Base-by-base conservation (phyloP, 208 protist genomes). In the Trypanosoma platydactyli region DNA sequence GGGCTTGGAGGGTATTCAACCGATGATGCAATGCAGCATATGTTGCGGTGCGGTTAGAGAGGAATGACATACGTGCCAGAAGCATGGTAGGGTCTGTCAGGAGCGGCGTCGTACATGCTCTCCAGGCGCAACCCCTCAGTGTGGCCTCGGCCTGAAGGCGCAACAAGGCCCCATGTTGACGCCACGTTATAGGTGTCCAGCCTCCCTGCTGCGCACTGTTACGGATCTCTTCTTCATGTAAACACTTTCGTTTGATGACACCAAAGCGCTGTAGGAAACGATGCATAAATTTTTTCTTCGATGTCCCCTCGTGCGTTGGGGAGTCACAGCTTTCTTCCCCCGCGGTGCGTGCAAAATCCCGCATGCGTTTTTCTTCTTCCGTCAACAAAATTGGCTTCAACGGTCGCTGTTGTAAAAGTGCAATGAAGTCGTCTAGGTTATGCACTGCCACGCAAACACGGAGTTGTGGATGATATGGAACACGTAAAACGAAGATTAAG, bases 361-460 rank as follows among this genome's bases (percentile, higher is more conserved):
- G 71, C 59, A 83, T 73, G 73, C 81, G 80, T 65, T 55, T 45
- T 45, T 84, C 71, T 46, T 83, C 81, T 25, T 62, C 61, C 7
- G 79, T 79, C 12, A 71, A 72, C 38, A 81, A 48, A 42, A 82
- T 67, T 12, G 58, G 60, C 44, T 57, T 25, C 30, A 92, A 35
- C 0, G 78, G 80, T 6, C 53, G 53, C 56, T 83, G 73, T 6
- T 74, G 70, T 38, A 92, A 60, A 11, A 92, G 49, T 33, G 77
- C 69, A 59, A 92, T 42, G 18, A 92, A 73, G 60, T 92, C 86
- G 55, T 87, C 73, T 29, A 92, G 38, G 71, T 87, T 83, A 65
- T 88, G 86, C 13, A 92, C 59, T 1, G 82, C 86, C 18, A 88
- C 71, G 49, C 80, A 85, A 44, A 92, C 77, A 41, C 82, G 84